Percentiles rank a stretch among this genome's conserved stretches.
Evolutionary conservation across 73 alveolate genomes (phyloP).

Genomic region (Blepharisma japonicum): DNA sequence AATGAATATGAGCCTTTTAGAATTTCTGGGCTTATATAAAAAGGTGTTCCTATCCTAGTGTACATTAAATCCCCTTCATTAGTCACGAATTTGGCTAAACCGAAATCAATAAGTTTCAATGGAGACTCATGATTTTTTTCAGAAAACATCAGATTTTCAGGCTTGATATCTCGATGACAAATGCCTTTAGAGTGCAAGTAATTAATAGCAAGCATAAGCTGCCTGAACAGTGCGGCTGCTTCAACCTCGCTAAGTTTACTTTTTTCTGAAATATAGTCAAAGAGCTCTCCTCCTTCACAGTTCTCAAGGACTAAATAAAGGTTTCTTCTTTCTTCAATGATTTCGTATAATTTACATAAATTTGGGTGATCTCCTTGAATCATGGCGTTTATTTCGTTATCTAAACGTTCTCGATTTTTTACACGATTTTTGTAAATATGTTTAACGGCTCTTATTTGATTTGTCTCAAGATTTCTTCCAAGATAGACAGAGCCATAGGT

Average conservation of each 20-base stretch:
- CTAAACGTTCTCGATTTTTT: neutral
- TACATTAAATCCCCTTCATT: slow-evolving; percentile 7
- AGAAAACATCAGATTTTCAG: neutral
- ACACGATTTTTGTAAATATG: neutral
- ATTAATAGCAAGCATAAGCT: slow-evolving; percentile 6
- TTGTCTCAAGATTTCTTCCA: slow-evolving; percentile 38
- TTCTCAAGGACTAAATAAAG: neutral
- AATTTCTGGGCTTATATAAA: slow-evolving; percentile 37
- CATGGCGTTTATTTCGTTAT: neutral
- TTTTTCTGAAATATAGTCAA: neutral
- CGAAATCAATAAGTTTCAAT: slow-evolving; percentile 31
- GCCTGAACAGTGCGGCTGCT: neutral
- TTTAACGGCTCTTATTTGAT: neutral
- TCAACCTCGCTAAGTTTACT: neutral
- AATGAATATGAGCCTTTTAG: slow-evolving; percentile 24
- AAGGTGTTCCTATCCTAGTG: slow-evolving; percentile 35
- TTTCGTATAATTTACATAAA: neutral
- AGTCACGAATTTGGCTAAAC: slow-evolving; percentile 13
- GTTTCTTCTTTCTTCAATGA: neutral
- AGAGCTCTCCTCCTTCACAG: slow-evolving; percentile 5
- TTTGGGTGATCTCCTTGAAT: neutral
- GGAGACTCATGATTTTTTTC: neutral
- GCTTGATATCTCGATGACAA: neutral
- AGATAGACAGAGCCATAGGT: slow-evolving; percentile 82
- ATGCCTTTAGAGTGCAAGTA: neutral